Percentiles rank a stretch among this genome's conserved stretches.
Conservation (phyloP, 768 basidiomycete genomes). For the Gyrodon lividus region DNA sequence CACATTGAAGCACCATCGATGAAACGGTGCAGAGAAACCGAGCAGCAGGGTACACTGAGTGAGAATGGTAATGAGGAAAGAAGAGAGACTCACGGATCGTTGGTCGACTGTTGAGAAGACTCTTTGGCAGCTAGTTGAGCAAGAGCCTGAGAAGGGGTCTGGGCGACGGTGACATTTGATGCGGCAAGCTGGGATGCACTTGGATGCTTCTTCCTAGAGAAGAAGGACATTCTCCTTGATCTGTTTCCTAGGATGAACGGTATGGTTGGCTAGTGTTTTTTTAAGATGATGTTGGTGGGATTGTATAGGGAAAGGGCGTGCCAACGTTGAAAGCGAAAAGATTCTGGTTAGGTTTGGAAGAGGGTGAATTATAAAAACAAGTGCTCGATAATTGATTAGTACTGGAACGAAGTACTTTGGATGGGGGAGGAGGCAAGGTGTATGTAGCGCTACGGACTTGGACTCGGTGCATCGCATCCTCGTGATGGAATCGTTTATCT, state of each 20-base stretch:
- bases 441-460: too few species aligned
- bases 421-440: too few species aligned
- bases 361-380: neutral
- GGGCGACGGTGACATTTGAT: conserved; percentile 53
- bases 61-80: neutral
- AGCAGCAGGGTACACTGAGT: neutral
- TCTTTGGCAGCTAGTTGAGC: conserved; percentile 49
- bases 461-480: too few species aligned
- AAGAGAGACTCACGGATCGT: conserved; percentile 37
- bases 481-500: too few species aligned
- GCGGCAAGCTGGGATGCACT: conserved; percentile 43
- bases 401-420: too few species aligned
- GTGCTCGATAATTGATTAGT: neutral
- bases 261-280: conserved; percentile 59
- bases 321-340: conserved; percentile 22
- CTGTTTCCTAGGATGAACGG: conserved; percentile 62
- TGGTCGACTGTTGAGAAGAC: conserved; percentile 21
- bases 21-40: neutral
- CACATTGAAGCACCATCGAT: neutral
- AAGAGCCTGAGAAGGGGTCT: conserved; percentile 67
- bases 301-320: conserved; percentile 15
- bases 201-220: conserved; percentile 82
- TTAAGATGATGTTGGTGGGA: conserved; percentile 14
- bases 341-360: conserved; percentile 7
- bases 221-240: conserved; percentile 88